A percentile compares a stretch with the other conserved stretches of the same genome.
Conservation (phyloP, 352 stramenopile species). For the Pythium biforme region DNA sequence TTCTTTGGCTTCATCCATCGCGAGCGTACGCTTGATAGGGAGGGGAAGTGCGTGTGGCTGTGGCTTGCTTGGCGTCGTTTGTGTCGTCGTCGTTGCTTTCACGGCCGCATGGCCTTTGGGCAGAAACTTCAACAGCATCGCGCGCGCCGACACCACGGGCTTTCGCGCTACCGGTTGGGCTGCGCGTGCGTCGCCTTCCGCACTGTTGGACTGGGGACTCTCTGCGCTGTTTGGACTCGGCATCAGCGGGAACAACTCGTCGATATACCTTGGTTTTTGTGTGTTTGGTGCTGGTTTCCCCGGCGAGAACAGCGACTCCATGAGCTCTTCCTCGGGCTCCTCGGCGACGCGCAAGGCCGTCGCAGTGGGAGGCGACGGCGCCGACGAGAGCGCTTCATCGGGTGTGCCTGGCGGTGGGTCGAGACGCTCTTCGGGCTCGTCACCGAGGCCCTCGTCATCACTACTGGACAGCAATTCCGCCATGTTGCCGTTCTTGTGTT, state of each 20-base stretch:
- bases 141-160: slow-evolving; percentile 58
- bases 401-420: background rate
- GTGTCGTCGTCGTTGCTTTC: background rate
- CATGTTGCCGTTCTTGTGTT: slow-evolving; percentile 30
- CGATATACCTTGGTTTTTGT: slow-evolving; percentile 3
- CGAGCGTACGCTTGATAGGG: slow-evolving; percentile 13
- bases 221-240: slow-evolving; percentile 15
- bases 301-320: slow-evolving; percentile 28
- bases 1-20: slow-evolving; percentile 1
- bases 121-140: slow-evolving; percentile 56
- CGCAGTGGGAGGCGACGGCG: background rate
- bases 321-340: slow-evolving; percentile 28
- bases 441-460: slow-evolving; percentile 41
- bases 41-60: background rate
- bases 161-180: slow-evolving; percentile 21
- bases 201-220: background rate
- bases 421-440: slow-evolving; percentile 13
- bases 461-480: slow-evolving; percentile 71
- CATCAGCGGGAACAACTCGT: slow-evolving; percentile 23
- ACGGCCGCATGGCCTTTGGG: slow-evolving; percentile 6
- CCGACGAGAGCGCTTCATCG: background rate
- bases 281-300: background rate
- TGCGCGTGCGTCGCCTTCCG: background rate
- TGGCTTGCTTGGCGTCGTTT: no score
- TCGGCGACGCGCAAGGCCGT: background rate